Base-by-base conservation (phyloP, 768 basidiomycete species). In the Tylopilus rubrobrunneus region DNA sequence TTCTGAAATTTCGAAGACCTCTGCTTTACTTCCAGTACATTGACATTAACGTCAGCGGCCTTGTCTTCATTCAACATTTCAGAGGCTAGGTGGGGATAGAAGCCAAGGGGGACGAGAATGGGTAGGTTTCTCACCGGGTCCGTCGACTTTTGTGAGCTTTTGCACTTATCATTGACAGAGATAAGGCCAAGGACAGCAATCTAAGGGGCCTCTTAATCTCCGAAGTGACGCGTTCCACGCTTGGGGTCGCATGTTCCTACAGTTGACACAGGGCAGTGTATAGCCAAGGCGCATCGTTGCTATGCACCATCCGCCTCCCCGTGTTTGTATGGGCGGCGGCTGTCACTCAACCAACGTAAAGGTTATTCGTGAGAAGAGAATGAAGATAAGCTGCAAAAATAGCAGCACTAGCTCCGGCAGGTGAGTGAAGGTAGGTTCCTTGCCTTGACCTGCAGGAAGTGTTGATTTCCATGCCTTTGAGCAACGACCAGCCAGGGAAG, bases 1-100 rank as follows among this genome's bases (percentile, higher is more conserved):
- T 76, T 72, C 40, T 59, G 63, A n/a, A 67, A n/a, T 4, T 55
- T 52, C 7, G 61, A 57, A 28, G 69, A 52, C 14, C 49, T 49
- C 23, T 49, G 53, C 19, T 55, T 41, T n/a, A 55, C 37, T 7
- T 41, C 47, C 48, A 52, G 21, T 14, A 60, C 40, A 15, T 56
- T 42, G 25, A 56, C 42, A 14, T 55, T 29, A 6, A 47, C 15
- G 7, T 51, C 46, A 2, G 41, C 39, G 6, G 25, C 42, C 50
- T 69, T 66, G 51, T 69, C 58, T 50, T 48, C 60, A 52, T 59
- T 59, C 28, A 50, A 40, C 63, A 69, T 61, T 5, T 61, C 27
- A 19, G 43, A 34, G 41, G 21, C 9, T 1, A 25, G 37, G 47
- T 47, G 11, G 17, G 11, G 51, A 15, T 50, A 33, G 43, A 41